These are phyloP conservation scores for Fraxinus paxiana DNA, from an alignment of 305 asterid species.

Conservation along the genomic window DNA sequence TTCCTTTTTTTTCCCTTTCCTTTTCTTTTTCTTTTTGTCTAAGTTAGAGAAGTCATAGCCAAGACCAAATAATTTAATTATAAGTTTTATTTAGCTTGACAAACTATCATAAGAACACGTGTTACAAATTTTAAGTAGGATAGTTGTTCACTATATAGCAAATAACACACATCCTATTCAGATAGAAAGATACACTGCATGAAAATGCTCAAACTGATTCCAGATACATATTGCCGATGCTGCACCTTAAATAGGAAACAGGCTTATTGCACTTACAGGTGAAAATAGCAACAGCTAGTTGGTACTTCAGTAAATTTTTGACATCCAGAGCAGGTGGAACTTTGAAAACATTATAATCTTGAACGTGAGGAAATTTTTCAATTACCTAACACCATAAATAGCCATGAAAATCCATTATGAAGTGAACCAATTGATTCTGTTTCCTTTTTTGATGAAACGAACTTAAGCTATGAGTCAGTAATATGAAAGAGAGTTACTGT, in stretches of 20 bases:
- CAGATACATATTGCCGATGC: constrained; percentile 12
- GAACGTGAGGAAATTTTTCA: constrained; percentile 75
- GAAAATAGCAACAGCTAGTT: constrained; percentile 66
- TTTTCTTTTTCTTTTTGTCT: neutral
- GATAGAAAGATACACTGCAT: neutral
- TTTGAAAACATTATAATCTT: constrained; percentile 48
- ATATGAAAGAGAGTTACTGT: neutral
- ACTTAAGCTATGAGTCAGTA: constrained; percentile 17
- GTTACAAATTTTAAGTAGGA: neutral
- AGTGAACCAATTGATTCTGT: neutral
- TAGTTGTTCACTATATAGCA: constrained; percentile 2
- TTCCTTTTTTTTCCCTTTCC: neutral
- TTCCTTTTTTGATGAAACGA: neutral
- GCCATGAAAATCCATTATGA: constrained; percentile 7
- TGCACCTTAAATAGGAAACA: neutral
- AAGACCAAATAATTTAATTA: neutral
- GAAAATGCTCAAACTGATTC: constrained; percentile 7
- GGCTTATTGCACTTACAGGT: constrained; percentile 47
- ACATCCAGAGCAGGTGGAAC: constrained; percentile 54
- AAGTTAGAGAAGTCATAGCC: neutral
- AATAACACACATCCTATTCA: constrained; percentile 2
- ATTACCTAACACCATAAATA: constrained; percentile 44
- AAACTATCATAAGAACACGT: neutral
- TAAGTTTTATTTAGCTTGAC: neutral
- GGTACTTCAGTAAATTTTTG: constrained; percentile 55